Conservation (phyloP, 2,329 filamentous ascomycete genomes). For the Colletotrichum agaves region DNA sequence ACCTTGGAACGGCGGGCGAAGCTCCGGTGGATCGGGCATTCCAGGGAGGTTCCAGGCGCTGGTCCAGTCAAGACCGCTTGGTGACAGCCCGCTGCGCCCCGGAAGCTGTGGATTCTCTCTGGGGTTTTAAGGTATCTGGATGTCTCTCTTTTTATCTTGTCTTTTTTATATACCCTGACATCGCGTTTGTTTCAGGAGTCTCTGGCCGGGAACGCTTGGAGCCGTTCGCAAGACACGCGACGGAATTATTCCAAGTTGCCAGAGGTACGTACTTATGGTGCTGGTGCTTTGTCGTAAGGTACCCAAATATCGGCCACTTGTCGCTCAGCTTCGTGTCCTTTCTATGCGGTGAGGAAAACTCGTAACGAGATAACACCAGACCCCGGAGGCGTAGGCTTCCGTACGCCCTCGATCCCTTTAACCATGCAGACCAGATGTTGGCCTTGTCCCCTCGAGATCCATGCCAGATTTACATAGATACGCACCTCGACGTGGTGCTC, state of each 20-base stretch:
- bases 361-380: not conserved
- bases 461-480: constrained; percentile 9
- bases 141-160: not conserved
- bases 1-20: constrained; percentile 16
- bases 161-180: not conserved
- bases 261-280: not conserved
- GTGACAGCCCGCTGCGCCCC: constrained; percentile 24
- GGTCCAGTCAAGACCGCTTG: constrained; percentile 9
- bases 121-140: constrained; percentile 12
- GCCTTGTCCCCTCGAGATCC: not conserved
- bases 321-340: not conserved
- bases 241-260: not conserved
- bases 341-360: not conserved
- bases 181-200: constrained; percentile 21
- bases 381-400: not conserved
- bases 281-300: not conserved
- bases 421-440: not conserved
- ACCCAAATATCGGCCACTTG: not conserved
- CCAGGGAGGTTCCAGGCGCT: constrained; percentile 8
- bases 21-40: constrained; percentile 13
- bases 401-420: not conserved
- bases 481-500: not conserved
- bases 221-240: constrained; percentile 22
- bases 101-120: constrained; percentile 8
- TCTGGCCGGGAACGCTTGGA: constrained; percentile 17